phyloP scores from a whole-genome alignment of 2,329 filamentous ascomycete species.

The Penicillium sp. region DNA sequence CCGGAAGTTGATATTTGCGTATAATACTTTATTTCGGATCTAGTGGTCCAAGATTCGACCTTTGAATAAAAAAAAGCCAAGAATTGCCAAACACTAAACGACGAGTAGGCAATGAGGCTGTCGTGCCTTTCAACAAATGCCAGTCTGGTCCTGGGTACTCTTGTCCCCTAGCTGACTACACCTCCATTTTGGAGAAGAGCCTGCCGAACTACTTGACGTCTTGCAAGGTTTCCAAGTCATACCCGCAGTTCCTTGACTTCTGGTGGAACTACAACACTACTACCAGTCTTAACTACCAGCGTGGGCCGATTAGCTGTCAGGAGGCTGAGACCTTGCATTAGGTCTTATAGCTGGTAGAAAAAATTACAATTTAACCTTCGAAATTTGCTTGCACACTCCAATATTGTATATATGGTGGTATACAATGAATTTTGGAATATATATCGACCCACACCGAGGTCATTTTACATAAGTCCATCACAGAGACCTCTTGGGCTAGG shows the following conservation, averaged over 20 bases:
- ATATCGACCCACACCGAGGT: too few relatives aligned
- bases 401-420: not conserved
- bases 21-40: too few relatives aligned
- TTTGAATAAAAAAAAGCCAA: too few relatives aligned
- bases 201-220: conserved; percentile 8
- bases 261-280: conserved; percentile 19
- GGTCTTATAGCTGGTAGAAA: not conserved
- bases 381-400: not conserved
- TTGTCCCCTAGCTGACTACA: conserved; percentile 9
- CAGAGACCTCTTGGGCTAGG: too few relatives aligned
- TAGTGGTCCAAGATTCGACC: too few relatives aligned
- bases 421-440: not conserved
- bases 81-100: too few relatives aligned
- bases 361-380: not conserved
- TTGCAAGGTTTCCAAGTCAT: conserved; percentile 13
- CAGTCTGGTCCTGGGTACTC: conserved; percentile 17
- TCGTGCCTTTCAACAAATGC: conserved; percentile 17
- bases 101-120: conserved; percentile 18
- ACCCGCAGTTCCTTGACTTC: conserved; percentile 14
- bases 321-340: not conserved
- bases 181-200: not conserved
- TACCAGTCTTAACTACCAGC: conserved; percentile 1
- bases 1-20: too few relatives aligned
- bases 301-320: conserved; percentile 2
- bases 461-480: too few relatives aligned